Conservation (phyloP, 2,329 filamentous ascomycete genomes). For the Trichoderma semiorbis region DNA sequence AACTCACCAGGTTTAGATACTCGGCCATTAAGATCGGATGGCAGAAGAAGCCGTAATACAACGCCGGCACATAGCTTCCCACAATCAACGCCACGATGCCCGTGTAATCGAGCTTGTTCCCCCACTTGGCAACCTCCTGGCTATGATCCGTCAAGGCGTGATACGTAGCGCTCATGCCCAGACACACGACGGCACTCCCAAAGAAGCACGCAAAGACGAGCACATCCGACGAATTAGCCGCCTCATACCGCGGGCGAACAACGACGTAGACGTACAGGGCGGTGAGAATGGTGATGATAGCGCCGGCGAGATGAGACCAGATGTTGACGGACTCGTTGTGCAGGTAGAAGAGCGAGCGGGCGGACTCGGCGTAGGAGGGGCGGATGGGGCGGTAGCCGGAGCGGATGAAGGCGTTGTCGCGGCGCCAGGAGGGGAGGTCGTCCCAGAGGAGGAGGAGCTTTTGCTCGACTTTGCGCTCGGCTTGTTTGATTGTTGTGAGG, state of each 20-base stretch:
- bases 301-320: conserved; percentile 63
- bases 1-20: conserved; percentile 71
- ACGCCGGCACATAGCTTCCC: conserved; percentile 81
- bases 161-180: conserved; percentile 80
- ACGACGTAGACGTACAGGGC: conserved; percentile 53
- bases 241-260: conserved; percentile 63
- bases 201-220: conserved; percentile 77
- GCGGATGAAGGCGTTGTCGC: conserved; percentile 56
- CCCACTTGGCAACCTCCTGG: conserved; percentile 69
- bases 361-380: conserved; percentile 45
- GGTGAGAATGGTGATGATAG: conserved; percentile 52
- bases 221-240: conserved; percentile 61
- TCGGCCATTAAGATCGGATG: conserved; percentile 59
- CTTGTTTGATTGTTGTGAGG: conserved; percentile 27
- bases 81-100: conserved; percentile 91
- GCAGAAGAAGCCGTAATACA: conserved; percentile 85
- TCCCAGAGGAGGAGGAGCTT: conserved; percentile 53
- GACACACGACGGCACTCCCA: conserved; percentile 64
- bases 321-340: conserved; percentile 64
- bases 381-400: conserved; percentile 52
- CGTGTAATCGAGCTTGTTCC: conserved; percentile 91
- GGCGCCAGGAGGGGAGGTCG: conserved; percentile 56
- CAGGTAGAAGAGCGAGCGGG: conserved; percentile 49
- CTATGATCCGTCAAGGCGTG: conserved; percentile 87
- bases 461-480: conserved; percentile 40